Percentiles rank a stretch among this genome's conserved stretches.
phyloP scores from a whole-genome alignment of 2,329 filamentous ascomycete genomes.

The Neonectria coccinea region DNA sequence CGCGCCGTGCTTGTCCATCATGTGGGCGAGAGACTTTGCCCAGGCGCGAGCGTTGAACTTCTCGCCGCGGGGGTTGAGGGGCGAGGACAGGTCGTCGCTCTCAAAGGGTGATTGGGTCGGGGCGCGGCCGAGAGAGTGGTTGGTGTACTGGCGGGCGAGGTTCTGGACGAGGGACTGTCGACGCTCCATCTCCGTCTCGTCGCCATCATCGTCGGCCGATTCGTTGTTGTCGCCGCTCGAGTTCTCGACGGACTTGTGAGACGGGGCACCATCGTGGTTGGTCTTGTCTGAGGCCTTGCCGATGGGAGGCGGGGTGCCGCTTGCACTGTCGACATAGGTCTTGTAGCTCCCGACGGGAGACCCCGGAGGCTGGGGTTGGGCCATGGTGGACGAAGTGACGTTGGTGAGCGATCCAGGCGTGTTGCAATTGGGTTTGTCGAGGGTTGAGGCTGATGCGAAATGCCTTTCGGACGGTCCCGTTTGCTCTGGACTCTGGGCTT shows the following conservation, averaged over 20 bases:
- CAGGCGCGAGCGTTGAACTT: slow-evolving; percentile 25
- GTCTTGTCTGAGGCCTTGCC: background rate
- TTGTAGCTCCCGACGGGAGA: slow-evolving; percentile 13
- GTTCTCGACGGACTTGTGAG: background rate
- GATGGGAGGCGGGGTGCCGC: background rate
- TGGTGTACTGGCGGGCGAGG: slow-evolving; percentile 27
- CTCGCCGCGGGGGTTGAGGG: slow-evolving; percentile 19
- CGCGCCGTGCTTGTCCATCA: slow-evolving; percentile 10
- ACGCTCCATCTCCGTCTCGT: slow-evolving; percentile 18
- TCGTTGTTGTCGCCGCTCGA: slow-evolving; percentile 14
- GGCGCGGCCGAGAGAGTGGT: slow-evolving; percentile 9
- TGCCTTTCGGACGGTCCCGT: slow-evolving; percentile 21
- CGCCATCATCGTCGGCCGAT: slow-evolving; percentile 12
- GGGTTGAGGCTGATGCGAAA: slow-evolving; percentile 4
- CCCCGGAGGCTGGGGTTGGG: background rate
- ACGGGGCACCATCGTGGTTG: background rate
- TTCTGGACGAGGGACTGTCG: slow-evolving; percentile 23
- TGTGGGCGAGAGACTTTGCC: slow-evolving; percentile 25
- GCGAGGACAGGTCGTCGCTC: slow-evolving; percentile 17
- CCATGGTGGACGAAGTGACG: slow-evolving; percentile 6
- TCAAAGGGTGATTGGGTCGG: slow-evolving; percentile 17
- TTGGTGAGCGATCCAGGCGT: background rate
- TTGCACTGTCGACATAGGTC: slow-evolving; percentile 14
- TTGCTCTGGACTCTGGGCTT: slow-evolving; percentile 21
- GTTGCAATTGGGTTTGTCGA: background rate